Conservation (phyloP, 176 grass and related monocot genomes). For the Avena sativa region DNA sequence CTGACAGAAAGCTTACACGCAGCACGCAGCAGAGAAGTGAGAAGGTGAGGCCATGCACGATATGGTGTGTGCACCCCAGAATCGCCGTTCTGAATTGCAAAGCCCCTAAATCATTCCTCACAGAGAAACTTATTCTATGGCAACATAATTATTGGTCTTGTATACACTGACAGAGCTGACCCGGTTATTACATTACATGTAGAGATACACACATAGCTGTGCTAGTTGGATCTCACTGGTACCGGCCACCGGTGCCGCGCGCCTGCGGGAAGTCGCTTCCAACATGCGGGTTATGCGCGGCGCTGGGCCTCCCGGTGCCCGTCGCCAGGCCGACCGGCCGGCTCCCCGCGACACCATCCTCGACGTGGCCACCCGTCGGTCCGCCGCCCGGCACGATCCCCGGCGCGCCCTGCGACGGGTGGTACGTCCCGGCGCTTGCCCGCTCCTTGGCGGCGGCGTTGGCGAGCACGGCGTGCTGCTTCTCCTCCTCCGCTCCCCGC, state of each 20-base stretch:
- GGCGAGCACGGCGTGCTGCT: conserved; percentile 28
- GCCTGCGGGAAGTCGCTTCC: conserved; percentile 36
- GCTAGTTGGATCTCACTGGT: conserved; percentile 35
- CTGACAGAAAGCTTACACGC: too few species aligned
- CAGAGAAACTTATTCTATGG: too few species aligned
- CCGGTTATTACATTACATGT: too few species aligned
- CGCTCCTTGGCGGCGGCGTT: conserved; percentile 46
- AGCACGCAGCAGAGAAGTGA: too few species aligned
- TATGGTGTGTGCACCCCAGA: too few species aligned
- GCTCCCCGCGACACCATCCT: conserved; percentile 34
- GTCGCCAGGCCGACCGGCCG: conserved; percentile 34
- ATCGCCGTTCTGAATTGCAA: too few species aligned
- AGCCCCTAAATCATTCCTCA: too few species aligned
- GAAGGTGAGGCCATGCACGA: too few species aligned
- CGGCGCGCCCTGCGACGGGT: conserved; percentile 44
- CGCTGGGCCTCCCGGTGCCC: conserved; percentile 46
- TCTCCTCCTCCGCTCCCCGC: conserved; percentile 36
- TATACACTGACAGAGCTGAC: too few species aligned
- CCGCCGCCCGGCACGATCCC: background rate
- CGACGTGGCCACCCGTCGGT: conserved; percentile 33
- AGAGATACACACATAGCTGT: too few species aligned
- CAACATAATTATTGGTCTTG: too few species aligned
- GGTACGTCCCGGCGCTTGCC: conserved; percentile 17
- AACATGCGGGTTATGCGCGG: conserved; percentile 53
- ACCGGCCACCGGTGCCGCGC: conserved; percentile 42